Percentiles rank a stretch among this genome's conserved stretches.
phyloP scores from a whole-genome alignment of 1,284 basidiomycete species.

The Hymenochaete sp. region DNA sequence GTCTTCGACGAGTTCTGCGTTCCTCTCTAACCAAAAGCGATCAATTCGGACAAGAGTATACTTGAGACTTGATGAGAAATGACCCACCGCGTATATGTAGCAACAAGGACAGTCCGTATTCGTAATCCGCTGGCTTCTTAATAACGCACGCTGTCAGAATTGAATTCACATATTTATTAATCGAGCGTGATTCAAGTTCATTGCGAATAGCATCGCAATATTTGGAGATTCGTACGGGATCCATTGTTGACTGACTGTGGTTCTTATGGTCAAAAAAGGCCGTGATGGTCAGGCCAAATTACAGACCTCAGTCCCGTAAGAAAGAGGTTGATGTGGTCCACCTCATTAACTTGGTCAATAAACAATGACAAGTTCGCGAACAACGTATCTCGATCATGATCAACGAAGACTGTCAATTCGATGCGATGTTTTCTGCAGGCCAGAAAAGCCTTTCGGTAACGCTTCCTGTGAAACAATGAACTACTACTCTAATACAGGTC shows the following conservation, averaged over 20 bases:
- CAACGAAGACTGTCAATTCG: constrained; percentile 83
- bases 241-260: constrained; percentile 47
- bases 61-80: constrained; percentile 2
- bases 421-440: constrained; percentile 91
- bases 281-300: constrained; percentile 2
- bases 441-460: constrained; percentile 81
- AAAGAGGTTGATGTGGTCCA: constrained; percentile 92
- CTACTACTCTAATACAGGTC: background rate
- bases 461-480: constrained; percentile 33
- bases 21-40: constrained; percentile 40
- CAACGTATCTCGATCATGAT: constrained; percentile 70
- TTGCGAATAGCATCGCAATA: constrained; percentile 75
- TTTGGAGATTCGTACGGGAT: constrained; percentile 50
- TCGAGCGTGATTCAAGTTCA: constrained; percentile 65
- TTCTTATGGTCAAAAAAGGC: background rate
- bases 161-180: constrained; percentile 80
- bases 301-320: constrained; percentile 76
- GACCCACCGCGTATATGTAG: constrained; percentile 64
- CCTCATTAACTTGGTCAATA: constrained; percentile 79
- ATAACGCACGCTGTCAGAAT: constrained; percentile 91
- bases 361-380: constrained; percentile 56
- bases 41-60: background rate
- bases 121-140: constrained; percentile 87
- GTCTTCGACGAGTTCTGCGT: constrained; percentile 80
- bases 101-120: constrained; percentile 75